A percentile compares a stretch with the other conserved stretches of the same genome.
phyloP scores from a whole-genome alignment of 129 eudicot species.

The sunflower (Helianthus annuus) region DNA sequence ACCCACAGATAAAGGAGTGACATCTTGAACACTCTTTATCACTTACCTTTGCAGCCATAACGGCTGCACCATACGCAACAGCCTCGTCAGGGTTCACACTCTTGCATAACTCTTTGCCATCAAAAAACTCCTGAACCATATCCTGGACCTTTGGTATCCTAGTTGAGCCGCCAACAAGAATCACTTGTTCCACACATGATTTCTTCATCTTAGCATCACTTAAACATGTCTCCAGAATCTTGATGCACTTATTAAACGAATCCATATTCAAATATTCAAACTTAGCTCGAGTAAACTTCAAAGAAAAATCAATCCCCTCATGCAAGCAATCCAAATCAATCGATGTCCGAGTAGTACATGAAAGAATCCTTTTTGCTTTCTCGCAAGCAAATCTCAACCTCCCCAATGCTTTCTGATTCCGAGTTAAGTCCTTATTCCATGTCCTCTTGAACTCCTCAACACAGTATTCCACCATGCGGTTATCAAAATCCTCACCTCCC shows the following conservation, averaged over 20 bases:
- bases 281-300: conserved; percentile 19
- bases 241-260: neutral
- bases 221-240: conserved; percentile 5
- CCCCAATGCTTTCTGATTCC: conserved; percentile 19
- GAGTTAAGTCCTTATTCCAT: conserved; percentile 14
- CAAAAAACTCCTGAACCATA: conserved; percentile 2
- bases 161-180: conserved; percentile 29
- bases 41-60: conserved; percentile 15
- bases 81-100: conserved; percentile 25
- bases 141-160: conserved; percentile 17
- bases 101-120: conserved; percentile 18
- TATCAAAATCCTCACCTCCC: conserved; percentile 29
- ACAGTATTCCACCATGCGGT: conserved; percentile 21
- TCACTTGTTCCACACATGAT: conserved; percentile 13
- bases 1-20: conserved; percentile 26
- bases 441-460: conserved; percentile 7
- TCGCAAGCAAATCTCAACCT: conserved; percentile 25
- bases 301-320: conserved; percentile 11
- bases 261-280: conserved; percentile 20
- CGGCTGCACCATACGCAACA: conserved; percentile 14
- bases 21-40: neutral
- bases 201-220: conserved; percentile 1
- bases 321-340: conserved; percentile 22
- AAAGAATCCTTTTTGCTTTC: conserved; percentile 22
- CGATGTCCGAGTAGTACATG: neutral